These are phyloP conservation scores for Colletotrichum sp. DNA, from an alignment of 2,329 filamentous ascomycete species.

Conservation along the genomic window DNA sequence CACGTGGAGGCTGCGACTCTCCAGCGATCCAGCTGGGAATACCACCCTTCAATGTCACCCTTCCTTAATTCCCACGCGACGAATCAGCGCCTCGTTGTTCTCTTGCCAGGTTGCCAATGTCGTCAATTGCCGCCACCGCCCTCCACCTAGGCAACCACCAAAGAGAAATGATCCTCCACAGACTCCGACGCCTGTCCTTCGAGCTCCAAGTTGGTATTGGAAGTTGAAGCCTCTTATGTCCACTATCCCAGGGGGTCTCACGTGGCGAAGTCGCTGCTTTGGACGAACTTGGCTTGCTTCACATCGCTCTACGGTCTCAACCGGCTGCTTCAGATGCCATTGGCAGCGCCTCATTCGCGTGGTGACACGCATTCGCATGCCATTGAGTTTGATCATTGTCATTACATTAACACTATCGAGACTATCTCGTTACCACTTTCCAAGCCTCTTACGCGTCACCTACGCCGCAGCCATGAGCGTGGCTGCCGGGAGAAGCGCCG, in stretches of 20 bases:
- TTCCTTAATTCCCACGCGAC: neutral
- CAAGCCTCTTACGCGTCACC: conserved; percentile 10
- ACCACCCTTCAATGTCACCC: neutral
- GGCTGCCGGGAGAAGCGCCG: conserved; percentile 10
- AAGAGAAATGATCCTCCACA: neutral
- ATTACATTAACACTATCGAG: conserved; percentile 6
- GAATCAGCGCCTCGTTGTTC: neutral
- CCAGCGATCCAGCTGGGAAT: neutral
- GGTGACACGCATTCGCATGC: neutral
- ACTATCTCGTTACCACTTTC: neutral
- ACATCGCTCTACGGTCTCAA: neutral
- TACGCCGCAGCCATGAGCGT: conserved; percentile 13
- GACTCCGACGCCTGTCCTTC: neutral
- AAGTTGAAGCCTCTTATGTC: neutral
- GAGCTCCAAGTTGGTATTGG: neutral
- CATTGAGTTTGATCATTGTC: neutral
- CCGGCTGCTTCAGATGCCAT: neutral
- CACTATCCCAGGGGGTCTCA: neutral
- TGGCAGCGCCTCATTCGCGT: neutral
- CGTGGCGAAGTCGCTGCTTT: neutral
- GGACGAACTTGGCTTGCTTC: neutral
- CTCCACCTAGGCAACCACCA: neutral
- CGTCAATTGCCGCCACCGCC: neutral
- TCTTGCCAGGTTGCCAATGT: neutral
- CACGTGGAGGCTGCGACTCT: neutral